These are phyloP conservation scores for Tolypocladium amazonense DNA, from an alignment of 2,329 filamentous ascomycete genomes.

Conservation along the genomic window DNA sequence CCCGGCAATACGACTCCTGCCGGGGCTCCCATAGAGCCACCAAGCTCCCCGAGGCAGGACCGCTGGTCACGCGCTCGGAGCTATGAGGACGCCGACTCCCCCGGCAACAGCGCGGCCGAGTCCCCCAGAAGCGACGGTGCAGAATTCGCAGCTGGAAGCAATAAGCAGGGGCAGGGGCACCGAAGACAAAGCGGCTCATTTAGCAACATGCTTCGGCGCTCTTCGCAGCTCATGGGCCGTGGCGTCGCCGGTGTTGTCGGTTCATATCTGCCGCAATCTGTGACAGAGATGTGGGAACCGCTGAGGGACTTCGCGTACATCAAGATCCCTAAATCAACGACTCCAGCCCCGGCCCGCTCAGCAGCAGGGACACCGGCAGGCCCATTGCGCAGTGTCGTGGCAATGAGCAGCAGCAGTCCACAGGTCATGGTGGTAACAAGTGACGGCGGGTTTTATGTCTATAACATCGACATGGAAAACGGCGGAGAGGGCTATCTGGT, in stretches of 20 bases:
- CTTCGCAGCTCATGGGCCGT: constrained; percentile 86
- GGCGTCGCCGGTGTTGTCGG: constrained; percentile 82
- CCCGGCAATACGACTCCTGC: constrained; percentile 24
- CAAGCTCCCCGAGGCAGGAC: constrained; percentile 32
- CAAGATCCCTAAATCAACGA: constrained; percentile 62
- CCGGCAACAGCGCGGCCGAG: constrained; percentile 35
- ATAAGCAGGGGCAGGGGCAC: constrained; percentile 17
- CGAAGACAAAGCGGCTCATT: constrained; percentile 62
- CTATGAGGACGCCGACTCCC: constrained; percentile 33
- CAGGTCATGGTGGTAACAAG: constrained; percentile 98
- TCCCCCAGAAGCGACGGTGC: constrained; percentile 40
- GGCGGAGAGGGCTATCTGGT: constrained; percentile 87
- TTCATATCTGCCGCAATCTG: constrained; percentile 83
- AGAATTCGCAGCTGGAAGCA: constrained; percentile 22
- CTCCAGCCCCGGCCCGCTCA: constrained; percentile 9
- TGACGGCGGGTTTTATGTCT: constrained; percentile 90
- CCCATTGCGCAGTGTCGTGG: constrained; percentile 81
- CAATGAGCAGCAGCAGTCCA: constrained; percentile 88
- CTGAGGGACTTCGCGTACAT: constrained; percentile 93
- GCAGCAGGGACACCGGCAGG: constrained; percentile 23
- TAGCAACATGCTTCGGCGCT: constrained; percentile 83
- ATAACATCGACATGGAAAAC: constrained; percentile 87
- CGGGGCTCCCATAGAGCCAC: constrained; percentile 24
- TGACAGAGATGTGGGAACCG: constrained; percentile 97
- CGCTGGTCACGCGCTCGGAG: constrained; percentile 44